Base-by-base conservation (phyloP, 2,329 filamentous ascomycete species). In the Madurella mycetomatis region DNA sequence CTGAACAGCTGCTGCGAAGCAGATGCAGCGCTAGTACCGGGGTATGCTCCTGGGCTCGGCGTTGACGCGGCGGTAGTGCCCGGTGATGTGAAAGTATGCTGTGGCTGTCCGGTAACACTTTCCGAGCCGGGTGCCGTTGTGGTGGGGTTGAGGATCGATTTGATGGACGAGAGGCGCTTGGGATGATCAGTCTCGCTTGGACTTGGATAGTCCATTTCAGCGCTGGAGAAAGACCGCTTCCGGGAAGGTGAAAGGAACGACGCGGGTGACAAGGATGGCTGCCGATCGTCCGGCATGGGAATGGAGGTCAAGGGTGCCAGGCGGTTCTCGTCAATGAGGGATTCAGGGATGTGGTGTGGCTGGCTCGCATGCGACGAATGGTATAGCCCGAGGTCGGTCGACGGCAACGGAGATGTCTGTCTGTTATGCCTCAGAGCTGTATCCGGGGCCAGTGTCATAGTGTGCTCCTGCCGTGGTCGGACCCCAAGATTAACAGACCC, bases 111-210 rank as follows among this genome's bases (percentile, higher is more conserved):
- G 2, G 45, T 25, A 3, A 39, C 31, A 1, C 58, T 53, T 15
- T 62, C 52, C 8, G 25, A 8, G 8, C 61, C 46, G 25, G 53
- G 49, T 47, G 74, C 70, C 65, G 62, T 64, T 4, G 58, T 53
- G 5, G 69, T 65, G 2, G 83, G 83, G 59, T 90, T 91, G 12
- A 92, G 72, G 43, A 91, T 86, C 5, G 87, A 88, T 60, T 85
- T 88, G 57, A 91, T 91, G 2, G 86, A 89, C 16, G 85, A 88
- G 4, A 90, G 71, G 13, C 87, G 82, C 66, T 87, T 79, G 41
- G 81, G 71, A 39, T 71, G 72, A 25, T 82, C 77, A 19, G 74
- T 70, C 2, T 72, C 71, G n/a, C 65, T 49, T 40, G 49, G 48
- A 41, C 41, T 45, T 9, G 59, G 51, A 1, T 49, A 44, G 4